Percentiles rank a stretch among this genome's conserved stretches.
Conservation (phyloP, 1,139 yeast genomes). For the Candida smagusa region DNA sequence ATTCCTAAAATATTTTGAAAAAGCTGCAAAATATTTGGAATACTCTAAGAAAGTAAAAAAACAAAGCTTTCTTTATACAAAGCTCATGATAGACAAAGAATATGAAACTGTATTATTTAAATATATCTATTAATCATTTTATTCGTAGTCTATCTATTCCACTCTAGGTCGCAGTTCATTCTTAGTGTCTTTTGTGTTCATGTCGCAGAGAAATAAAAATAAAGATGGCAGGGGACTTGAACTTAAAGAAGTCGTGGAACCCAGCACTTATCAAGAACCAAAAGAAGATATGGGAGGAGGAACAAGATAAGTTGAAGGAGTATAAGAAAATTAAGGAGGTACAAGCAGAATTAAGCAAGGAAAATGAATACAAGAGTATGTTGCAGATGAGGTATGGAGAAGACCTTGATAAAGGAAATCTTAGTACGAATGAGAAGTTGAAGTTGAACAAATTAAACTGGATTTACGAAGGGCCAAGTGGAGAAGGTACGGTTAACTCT, state of each 20-base stretch:
- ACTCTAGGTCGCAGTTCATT: too few relatives aligned
- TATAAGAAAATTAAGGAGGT: slow-evolving; percentile 63
- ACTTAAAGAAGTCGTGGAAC: slow-evolving; percentile 93
- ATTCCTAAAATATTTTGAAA: too few relatives aligned
- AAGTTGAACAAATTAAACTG: slow-evolving; percentile 61
- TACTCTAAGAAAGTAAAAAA: too few relatives aligned
- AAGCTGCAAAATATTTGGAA: too few relatives aligned
- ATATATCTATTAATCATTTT: too few relatives aligned
- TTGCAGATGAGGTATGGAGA: slow-evolving; percentile 49
- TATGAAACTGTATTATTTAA: too few relatives aligned
- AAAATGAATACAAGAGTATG: slow-evolving; percentile 61
- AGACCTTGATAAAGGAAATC: slow-evolving; percentile 22
- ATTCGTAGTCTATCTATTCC: too few relatives aligned
- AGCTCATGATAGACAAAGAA: too few relatives aligned
- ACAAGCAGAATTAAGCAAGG: slow-evolving; percentile 61
- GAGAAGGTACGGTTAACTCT: slow-evolving; percentile 15
- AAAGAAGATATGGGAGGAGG: slow-evolving; percentile 80
- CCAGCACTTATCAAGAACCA: slow-evolving; percentile 85
- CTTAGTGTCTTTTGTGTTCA: too few relatives aligned
- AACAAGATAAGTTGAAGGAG: slow-evolving; percentile 74
- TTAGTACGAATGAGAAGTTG: slow-evolving; percentile 39
- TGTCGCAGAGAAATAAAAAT: too few relatives aligned
- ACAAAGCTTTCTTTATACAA: too few relatives aligned
- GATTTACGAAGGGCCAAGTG: slow-evolving; percentile 69
- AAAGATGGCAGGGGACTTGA: slow-evolving; percentile 72